phyloP scores from a whole-genome alignment of 371 early-diverging fungal species.

The Choanephora cucurbitarum region DNA sequence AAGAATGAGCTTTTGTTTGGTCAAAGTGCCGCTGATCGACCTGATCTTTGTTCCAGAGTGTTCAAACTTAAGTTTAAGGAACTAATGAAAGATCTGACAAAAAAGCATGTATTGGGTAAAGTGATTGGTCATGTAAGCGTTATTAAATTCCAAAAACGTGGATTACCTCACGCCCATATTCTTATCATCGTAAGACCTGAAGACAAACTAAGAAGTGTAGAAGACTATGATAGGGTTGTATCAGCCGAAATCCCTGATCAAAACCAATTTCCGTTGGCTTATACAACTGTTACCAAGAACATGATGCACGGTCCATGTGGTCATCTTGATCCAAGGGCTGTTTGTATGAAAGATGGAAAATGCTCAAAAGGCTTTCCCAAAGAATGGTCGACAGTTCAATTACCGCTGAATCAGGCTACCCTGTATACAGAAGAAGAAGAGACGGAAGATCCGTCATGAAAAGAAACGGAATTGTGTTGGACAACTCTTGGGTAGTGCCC shows the following conservation, averaged over 20 bases:
- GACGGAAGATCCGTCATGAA: background rate
- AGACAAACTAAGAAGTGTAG: constrained; percentile 18
- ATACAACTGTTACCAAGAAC: constrained; percentile 26
- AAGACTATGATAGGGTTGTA: constrained; percentile 26
- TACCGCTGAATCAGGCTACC: background rate
- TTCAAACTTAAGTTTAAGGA: constrained; percentile 26
- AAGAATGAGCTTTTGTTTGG: too few species aligned
- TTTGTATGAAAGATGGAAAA: constrained; percentile 28
- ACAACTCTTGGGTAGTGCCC: constrained; percentile 37
- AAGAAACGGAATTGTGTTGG: background rate
- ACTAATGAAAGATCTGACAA: constrained; percentile 23
- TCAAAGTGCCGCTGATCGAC: constrained; percentile 12
- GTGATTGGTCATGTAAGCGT: too few species aligned
- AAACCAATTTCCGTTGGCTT: constrained; percentile 17
- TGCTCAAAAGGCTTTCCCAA: constrained; percentile 7
- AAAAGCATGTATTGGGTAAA: constrained; percentile 23
- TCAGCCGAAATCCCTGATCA: constrained; percentile 37
- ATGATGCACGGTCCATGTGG: too few species aligned
- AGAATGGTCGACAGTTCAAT: background rate
- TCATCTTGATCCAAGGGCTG: constrained; percentile 8
- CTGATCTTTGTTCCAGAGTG: constrained; percentile 22
- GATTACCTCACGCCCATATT: constrained; percentile 39
- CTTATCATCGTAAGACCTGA: constrained; percentile 24
- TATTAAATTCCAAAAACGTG: too few species aligned
- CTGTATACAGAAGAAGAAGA: background rate